Evolutionary conservation across 108 stramenopile genomes (phyloP).

Genomic region (Conticribra guillardii): DNA sequence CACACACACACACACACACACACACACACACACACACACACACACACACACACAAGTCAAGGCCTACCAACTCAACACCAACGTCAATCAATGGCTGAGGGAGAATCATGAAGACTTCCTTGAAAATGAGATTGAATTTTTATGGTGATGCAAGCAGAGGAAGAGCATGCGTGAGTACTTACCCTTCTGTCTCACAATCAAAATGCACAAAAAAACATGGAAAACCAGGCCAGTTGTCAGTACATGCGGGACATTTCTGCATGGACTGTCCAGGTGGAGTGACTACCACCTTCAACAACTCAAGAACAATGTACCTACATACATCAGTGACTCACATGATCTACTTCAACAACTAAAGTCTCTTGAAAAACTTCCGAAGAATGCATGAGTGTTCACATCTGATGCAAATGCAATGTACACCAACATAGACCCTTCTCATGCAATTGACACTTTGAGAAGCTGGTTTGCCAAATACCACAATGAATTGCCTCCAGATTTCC

Average conservation of each 20-base stretch:
- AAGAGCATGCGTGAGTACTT: neutral
- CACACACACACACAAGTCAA: too few relatives aligned
- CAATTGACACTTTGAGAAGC: conserved; percentile 15
- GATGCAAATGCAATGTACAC: conserved; percentile 47
- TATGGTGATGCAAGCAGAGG: neutral
- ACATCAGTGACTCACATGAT: neutral
- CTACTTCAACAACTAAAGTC: neutral
- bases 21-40: too few relatives aligned
- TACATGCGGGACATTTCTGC: neutral
- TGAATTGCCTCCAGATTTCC: conserved; percentile 10
- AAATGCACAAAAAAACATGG: neutral
- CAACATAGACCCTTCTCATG: conserved; percentile 33
- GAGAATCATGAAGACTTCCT: too few relatives aligned
- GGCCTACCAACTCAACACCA: too few relatives aligned
- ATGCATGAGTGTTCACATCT: conserved; percentile 36
- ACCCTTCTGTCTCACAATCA: neutral
- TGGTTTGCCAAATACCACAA: conserved; percentile 6
- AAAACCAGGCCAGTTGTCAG: neutral
- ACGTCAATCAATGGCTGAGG: too few relatives aligned
- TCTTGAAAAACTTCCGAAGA: conserved; percentile 14
- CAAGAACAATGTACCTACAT: neutral
- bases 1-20: too few relatives aligned
- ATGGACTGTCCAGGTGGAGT: neutral
- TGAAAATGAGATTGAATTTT: too few relatives aligned
- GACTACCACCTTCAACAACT: neutral